Percentiles rank a stretch among this genome's conserved stretches.
These are phyloP conservation scores for Sisymbrium altissimum DNA, from an alignment of 345 rosid species.

Conservation along the genomic window DNA sequence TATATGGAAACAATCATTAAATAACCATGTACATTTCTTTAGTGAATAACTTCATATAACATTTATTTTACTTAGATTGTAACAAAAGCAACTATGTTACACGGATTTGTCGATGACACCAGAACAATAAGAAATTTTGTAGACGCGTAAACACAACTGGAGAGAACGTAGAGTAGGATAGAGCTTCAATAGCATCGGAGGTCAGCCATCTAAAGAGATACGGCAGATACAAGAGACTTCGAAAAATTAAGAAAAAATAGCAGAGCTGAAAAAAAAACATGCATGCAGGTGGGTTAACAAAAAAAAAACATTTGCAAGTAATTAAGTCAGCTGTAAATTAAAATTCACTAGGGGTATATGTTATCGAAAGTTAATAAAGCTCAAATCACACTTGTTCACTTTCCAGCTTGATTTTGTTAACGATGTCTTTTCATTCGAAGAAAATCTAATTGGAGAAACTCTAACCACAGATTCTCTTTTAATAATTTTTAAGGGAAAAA, in stretches of 20 bases:
- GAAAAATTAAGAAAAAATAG: no score
- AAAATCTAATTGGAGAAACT: slow-evolving; percentile 2
- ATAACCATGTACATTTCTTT: neutral
- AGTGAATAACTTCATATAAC: neutral
- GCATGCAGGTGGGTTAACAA: no score
- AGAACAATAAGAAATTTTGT: no score
- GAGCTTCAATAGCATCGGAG: no score
- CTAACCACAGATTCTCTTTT: slow-evolving; percentile 1
- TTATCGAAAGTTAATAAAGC: neutral
- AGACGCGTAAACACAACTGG: no score
- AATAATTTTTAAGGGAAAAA: neutral
- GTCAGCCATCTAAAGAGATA: no score
- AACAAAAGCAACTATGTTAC: neutral
- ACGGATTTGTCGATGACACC: neutral
- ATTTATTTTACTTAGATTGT: neutral
- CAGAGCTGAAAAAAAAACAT: no score
- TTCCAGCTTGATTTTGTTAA: slow-evolving; percentile 3
- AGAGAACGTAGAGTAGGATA: no score
- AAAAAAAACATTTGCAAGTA: neutral
- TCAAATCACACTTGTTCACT: neutral
- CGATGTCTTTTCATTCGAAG: neutral
- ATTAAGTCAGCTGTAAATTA: neutral
- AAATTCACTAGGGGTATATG: neutral
- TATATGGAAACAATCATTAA: neutral
- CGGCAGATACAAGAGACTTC: no score